Percentiles rank a stretch among this genome's conserved stretches.
phyloP scores from a whole-genome alignment of 352 stramenopile genomes.

The Pythium folliculosum region DNA sequence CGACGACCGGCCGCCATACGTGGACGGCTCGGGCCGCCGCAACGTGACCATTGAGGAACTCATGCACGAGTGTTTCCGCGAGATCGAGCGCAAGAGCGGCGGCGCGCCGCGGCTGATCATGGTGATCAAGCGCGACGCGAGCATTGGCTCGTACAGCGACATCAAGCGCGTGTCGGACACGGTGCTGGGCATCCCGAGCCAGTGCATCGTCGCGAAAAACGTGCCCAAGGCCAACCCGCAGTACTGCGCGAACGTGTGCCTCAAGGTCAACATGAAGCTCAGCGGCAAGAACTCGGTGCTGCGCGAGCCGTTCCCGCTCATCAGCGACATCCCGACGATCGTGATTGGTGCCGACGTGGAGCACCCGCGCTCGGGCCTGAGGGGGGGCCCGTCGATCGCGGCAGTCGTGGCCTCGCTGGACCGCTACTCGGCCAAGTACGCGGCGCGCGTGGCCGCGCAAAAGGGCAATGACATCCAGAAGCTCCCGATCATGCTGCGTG shows the following conservation, averaged over 20 bases:
- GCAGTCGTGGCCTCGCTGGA: conserved; percentile 62
- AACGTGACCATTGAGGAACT: conserved; percentile 53
- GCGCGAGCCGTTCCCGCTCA: conserved; percentile 32
- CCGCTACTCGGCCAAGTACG: conserved; percentile 39
- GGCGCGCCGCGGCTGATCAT: conserved; percentile 32
- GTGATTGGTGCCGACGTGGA: conserved; percentile 59
- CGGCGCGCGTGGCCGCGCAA: conserved; percentile 40
- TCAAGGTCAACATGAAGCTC: conserved; percentile 54
- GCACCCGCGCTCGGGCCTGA: conserved; percentile 46
- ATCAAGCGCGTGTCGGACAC: conserved; percentile 48
- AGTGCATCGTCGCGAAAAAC: conserved; percentile 46
- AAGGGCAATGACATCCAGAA: conserved; percentile 44
- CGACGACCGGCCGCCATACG: conserved; percentile 40
- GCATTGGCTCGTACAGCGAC: conserved; percentile 32
- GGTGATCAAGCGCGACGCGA: conserved; percentile 35
- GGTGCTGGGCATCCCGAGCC: conserved; percentile 44
- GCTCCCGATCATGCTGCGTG: conserved; percentile 59
- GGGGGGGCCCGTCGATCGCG: conserved; percentile 44
- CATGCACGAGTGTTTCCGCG: conserved; percentile 57
- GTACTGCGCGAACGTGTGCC: conserved; percentile 44
- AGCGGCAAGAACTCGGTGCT: conserved; percentile 41
- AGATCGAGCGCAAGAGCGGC: conserved; percentile 34
- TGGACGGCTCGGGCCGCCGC: conserved; percentile 43
- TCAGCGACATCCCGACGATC: conserved; percentile 38
- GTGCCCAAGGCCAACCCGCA: conserved; percentile 32